These are phyloP conservation scores for Kodamaea fukazawae DNA, from an alignment of 805 yeast genomes.

Conservation along the genomic window DNA sequence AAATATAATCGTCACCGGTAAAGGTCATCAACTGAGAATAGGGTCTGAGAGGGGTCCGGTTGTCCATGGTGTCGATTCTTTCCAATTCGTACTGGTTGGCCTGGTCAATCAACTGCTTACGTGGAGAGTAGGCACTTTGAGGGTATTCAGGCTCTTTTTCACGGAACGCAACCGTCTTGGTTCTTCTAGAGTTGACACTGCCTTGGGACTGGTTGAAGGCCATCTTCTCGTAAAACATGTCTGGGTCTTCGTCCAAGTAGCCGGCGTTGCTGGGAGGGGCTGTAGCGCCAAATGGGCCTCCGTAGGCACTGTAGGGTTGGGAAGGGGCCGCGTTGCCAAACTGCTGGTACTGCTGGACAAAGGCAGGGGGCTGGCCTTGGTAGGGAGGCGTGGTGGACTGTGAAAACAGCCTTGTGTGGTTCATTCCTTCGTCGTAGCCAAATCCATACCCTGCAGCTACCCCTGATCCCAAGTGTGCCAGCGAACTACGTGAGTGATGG, in stretches of 20 bases:
- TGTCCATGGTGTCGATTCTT: slow-evolving; percentile 15
- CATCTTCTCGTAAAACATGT: slow-evolving; percentile 10
- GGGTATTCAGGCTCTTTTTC: slow-evolving; percentile 34
- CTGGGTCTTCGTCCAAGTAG: slow-evolving; percentile 17
- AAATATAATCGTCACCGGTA: slow-evolving; percentile 37
- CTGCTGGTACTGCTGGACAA: slow-evolving; percentile 4
- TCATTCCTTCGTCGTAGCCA: neutral
- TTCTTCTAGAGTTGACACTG: slow-evolving; percentile 10
- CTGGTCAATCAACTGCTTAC: slow-evolving; percentile 17
- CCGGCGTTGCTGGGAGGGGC: slow-evolving; percentile 1
- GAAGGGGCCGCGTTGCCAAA: slow-evolving; percentile 1
- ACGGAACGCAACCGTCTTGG: slow-evolving; percentile 30
- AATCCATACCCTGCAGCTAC: slow-evolving; percentile 1
- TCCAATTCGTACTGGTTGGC: slow-evolving; percentile 21
- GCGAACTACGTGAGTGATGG: slow-evolving; percentile 8
- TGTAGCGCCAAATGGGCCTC: slow-evolving; percentile 14
- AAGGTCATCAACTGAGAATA: slow-evolving; percentile 23
- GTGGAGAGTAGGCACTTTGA: slow-evolving; percentile 26
- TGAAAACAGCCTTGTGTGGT: slow-evolving; percentile 2
- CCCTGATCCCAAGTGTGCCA: slow-evolving; percentile 3
- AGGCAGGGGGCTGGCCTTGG: slow-evolving; percentile 11
- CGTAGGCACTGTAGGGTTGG: slow-evolving; percentile 4
- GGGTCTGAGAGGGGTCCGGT: slow-evolving; percentile 18
- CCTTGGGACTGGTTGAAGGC: slow-evolving; percentile 9
- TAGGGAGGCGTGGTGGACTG: slow-evolving; percentile 7